phyloP scores from a whole-genome alignment of 805 yeast genomes.

The Nakazawaea wickerhamii region DNA sequence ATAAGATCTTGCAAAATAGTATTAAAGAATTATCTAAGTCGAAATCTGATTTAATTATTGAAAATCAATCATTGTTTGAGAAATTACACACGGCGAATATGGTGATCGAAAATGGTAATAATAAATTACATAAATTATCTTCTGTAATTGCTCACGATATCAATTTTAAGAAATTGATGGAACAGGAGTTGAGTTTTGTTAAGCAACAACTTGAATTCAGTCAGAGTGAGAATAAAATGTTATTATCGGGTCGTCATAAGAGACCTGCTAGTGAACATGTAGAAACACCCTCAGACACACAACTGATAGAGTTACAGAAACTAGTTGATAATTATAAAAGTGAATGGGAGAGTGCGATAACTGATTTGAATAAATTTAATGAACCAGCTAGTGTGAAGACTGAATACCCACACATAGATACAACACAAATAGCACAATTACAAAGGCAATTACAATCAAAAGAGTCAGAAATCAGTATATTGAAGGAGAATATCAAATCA shows the following conservation, averaged over 20 bases:
- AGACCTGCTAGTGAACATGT: not conserved
- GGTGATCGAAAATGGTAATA: constrained; percentile 27
- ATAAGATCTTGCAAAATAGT: constrained; percentile 3
- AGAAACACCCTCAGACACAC: not conserved
- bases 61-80: not conserved
- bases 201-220: constrained; percentile 7
- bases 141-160: not conserved
- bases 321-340: not conserved
- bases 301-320: not conserved
- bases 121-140: constrained; percentile 17
- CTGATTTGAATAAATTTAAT: not conserved
- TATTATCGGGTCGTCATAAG: constrained; percentile 1
- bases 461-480: not conserved
- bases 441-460: not conserved
- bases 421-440: not conserved
- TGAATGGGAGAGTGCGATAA: not conserved
- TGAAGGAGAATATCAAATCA: not conserved
- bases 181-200: constrained; percentile 5
- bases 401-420: too few relatives aligned
- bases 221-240: not conserved
- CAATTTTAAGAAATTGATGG: not conserved
- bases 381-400: too few relatives aligned
- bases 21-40: not conserved
- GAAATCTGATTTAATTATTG: too few relatives aligned
- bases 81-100: constrained; percentile 20